Evolutionary conservation across 805 yeast genomes (phyloP).

Genomic region (Kuraishia molischiana): DNA sequence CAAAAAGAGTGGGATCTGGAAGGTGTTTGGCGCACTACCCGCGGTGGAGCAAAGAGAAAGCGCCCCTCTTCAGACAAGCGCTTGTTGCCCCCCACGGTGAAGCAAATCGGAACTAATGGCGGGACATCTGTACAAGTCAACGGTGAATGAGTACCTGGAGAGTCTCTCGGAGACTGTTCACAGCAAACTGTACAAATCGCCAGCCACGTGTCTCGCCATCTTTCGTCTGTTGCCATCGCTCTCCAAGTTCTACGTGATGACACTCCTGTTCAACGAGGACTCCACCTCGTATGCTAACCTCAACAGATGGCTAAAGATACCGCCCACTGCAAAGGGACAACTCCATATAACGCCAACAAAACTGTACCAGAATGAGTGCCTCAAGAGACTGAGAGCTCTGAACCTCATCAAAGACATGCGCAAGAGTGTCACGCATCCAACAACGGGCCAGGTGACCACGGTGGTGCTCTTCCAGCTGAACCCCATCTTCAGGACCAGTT

Average conservation of each 20-base stretch:
- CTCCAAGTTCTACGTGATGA: constrained; percentile 83
- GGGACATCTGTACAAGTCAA: constrained; percentile 41
- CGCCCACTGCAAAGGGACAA: constrained; percentile 13
- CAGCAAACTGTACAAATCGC: constrained; percentile 69
- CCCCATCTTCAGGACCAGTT: constrained; percentile 62
- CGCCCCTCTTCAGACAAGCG: too few species aligned
- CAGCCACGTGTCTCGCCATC: constrained; percentile 94
- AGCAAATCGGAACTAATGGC: too few species aligned
- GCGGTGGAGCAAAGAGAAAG: too few species aligned
- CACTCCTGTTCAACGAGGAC: constrained; percentile 73
- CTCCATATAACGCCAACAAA: constrained; percentile 20
- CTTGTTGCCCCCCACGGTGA: too few species aligned
- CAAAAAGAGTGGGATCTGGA: too few species aligned
- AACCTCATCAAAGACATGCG: constrained; percentile 60
- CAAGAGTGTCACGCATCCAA: constrained; percentile 22
- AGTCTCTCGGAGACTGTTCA: constrained; percentile 85
- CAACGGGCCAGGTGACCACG: constrained; percentile 20
- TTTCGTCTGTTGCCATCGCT: constrained; percentile 80
- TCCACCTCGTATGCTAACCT: constrained; percentile 59
- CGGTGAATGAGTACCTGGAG: constrained; percentile 83
- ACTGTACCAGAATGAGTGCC: constrained; percentile 61
- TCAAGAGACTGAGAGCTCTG: constrained; percentile 64
- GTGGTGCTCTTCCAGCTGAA: constrained; percentile 41
- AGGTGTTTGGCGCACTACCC: too few species aligned
- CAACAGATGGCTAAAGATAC: constrained; percentile 61